Conservation (phyloP, 768 basidiomycete genomes). For the Floccularia luteovirens region DNA sequence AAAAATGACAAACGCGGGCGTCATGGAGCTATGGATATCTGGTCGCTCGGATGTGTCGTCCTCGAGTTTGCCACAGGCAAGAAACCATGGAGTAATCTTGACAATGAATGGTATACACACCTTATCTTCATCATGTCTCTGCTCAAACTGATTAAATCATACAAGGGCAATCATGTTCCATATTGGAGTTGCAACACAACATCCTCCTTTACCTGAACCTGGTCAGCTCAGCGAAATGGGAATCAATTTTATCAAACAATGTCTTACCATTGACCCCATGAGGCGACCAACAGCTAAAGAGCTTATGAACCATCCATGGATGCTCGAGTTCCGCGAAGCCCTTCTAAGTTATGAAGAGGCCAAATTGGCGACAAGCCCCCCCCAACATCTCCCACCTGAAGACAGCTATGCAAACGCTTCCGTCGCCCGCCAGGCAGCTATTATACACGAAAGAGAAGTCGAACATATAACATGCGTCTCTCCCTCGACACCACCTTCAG, state of each 20-base stretch:
- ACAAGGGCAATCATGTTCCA: conserved; percentile 99
- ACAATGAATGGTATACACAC: conserved; percentile 87
- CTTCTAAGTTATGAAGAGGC: conserved; percentile 61
- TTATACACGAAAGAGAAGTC: conserved; percentile 52
- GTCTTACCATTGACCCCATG: conserved; percentile 81
- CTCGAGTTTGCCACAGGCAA: conserved; percentile 94
- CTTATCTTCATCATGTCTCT: not conserved
- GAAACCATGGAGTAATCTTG: conserved; percentile 97
- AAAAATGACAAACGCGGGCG: conserved; percentile 85
- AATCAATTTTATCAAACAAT: conserved; percentile 90
- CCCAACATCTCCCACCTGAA: conserved; percentile 36
- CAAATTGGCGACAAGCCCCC: conserved; percentile 44
- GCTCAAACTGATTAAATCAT: not conserved
- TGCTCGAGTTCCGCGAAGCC: conserved; percentile 72
- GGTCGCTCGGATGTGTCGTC: conserved; percentile 97
- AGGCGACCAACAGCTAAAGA: conserved; percentile 79
- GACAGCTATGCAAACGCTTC: conserved; percentile 41
- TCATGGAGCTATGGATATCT: conserved; percentile 96
- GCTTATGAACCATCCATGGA: conserved; percentile 86
- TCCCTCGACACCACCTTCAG: conserved; percentile 36
- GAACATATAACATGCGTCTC: conserved; percentile 46
- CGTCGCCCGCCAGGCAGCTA: conserved; percentile 49
- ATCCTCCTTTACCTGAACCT: conserved; percentile 90
- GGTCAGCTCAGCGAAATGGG: conserved; percentile 84
- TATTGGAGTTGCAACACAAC: conserved; percentile 93